Conservation (phyloP, 129 eudicot genomes). For the Helichrysum umbraculigerum region DNA sequence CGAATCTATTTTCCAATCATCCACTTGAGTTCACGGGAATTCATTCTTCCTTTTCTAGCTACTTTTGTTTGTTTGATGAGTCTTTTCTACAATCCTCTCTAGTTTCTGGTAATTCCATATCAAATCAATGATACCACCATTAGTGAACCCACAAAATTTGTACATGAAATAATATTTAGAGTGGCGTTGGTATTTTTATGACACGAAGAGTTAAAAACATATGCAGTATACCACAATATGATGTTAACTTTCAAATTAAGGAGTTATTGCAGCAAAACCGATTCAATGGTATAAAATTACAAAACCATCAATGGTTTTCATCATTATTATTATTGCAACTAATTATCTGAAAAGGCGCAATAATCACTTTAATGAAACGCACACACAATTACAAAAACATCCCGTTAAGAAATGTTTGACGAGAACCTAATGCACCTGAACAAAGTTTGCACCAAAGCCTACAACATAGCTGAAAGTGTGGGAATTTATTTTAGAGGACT, state of each 20-base stretch:
- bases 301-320: too few species aligned
- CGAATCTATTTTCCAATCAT: too few species aligned
- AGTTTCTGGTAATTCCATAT: conserved; percentile 44
- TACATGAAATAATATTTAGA: background rate
- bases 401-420: background rate
- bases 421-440: background rate
- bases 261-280: too few species aligned
- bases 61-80: conserved; percentile 35
- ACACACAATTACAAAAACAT: background rate
- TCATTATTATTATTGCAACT: background rate
- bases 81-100: conserved; percentile 60
- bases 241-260: too few species aligned
- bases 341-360: background rate
- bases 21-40: too few species aligned
- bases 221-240: too few species aligned
- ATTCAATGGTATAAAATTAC: too few species aligned
- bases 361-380: background rate
- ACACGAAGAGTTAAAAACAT: too few species aligned
- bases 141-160: background rate
- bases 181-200: too few species aligned
- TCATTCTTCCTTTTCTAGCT: background rate
- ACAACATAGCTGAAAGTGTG: background rate
- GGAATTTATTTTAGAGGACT: background rate
- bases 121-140: background rate
- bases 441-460: background rate